Evolutionary conservation across 129 eudicot species (phyloP).

Genomic region (Tagetes erecta): DNA sequence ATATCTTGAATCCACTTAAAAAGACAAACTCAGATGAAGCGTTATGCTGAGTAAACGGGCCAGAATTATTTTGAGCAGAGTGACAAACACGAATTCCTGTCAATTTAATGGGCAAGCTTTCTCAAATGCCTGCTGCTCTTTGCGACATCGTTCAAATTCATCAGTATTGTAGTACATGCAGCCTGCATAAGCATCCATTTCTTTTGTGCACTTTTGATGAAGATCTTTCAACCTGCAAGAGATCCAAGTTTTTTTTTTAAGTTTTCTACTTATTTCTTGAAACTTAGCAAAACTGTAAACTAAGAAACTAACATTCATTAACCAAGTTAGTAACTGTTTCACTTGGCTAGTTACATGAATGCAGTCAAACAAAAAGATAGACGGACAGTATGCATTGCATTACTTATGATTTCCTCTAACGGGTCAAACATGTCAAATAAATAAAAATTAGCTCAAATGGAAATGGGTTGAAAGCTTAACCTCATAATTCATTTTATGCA

Average conservation of each 20-base stretch:
- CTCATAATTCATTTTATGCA: too few species aligned
- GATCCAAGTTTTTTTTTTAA: not conserved
- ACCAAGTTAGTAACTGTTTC: not conserved
- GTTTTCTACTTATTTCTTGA: not conserved
- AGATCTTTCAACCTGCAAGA: constrained; percentile 70
- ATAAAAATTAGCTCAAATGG: too few species aligned
- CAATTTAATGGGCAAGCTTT: constrained; percentile 77
- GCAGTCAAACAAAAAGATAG: not conserved
- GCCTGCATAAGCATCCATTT: constrained; percentile 75
- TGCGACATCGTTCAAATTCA: constrained; percentile 83
- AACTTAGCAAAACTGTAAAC: not conserved
- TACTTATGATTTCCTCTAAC: too few species aligned
- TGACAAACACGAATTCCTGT: not conserved
- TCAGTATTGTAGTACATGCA: constrained; percentile 93
- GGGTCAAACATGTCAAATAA: too few species aligned
- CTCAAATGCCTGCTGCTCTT: constrained; percentile 81
- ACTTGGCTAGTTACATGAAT: not conserved
- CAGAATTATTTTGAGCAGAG: not conserved
- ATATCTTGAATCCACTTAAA: constrained; percentile 18
- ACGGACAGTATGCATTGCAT: too few species aligned
- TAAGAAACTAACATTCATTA: not conserved
- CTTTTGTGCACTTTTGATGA: constrained; percentile 80
- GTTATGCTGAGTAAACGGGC: not conserved
- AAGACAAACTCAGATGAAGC: constrained; percentile 13
- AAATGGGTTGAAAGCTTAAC: too few species aligned